Conservation (phyloP, 345 rosid species). For the Lumnitzera racemosa region DNA sequence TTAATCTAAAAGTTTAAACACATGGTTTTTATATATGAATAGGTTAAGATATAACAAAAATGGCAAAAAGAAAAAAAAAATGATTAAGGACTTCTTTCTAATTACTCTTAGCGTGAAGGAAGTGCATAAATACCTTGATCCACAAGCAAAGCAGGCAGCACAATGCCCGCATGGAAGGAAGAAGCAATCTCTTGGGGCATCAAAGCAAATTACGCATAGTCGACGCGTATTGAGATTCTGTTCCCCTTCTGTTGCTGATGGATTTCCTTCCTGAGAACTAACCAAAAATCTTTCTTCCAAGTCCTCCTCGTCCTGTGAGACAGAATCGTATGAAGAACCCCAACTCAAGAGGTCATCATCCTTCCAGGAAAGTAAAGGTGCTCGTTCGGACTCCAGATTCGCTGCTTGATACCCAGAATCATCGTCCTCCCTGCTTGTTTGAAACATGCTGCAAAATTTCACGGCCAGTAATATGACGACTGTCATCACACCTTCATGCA, state of each 20-base stretch:
- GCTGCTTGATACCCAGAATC: slow-evolving; percentile 8
- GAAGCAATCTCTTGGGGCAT: slow-evolving; percentile 48
- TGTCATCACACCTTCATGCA: slow-evolving; percentile 33
- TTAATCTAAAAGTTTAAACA: no score
- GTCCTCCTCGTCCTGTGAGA: slow-evolving; percentile 37
- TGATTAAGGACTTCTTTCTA: neutral
- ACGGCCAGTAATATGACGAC: slow-evolving; percentile 26
- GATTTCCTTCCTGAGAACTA: slow-evolving; percentile 16
- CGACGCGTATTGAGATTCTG: slow-evolving; percentile 14
- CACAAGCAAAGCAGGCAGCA: slow-evolving; percentile 51
- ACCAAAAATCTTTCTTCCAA: slow-evolving; percentile 20
- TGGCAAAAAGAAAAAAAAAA: neutral
- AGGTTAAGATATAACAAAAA: no score
- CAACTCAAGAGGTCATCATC: slow-evolving; percentile 43
- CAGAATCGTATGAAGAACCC: slow-evolving; percentile 50
- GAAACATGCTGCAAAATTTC: slow-evolving; percentile 19
- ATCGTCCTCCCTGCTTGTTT: neutral
- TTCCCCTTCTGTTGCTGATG: slow-evolving; percentile 23
- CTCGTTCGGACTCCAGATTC: slow-evolving; percentile 16
- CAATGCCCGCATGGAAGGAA: slow-evolving; percentile 73
- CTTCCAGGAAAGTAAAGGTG: slow-evolving; percentile 36
- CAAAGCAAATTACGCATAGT: slow-evolving; percentile 38
- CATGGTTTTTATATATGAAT: no score
- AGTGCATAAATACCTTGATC: slow-evolving; percentile 36
- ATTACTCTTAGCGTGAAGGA: neutral